Percentiles rank a stretch among this genome's conserved stretches.
These are phyloP conservation scores for Pseudonitzschia multistriata DNA, from an alignment of 108 stramenopile genomes.

Conservation along the genomic window DNA sequence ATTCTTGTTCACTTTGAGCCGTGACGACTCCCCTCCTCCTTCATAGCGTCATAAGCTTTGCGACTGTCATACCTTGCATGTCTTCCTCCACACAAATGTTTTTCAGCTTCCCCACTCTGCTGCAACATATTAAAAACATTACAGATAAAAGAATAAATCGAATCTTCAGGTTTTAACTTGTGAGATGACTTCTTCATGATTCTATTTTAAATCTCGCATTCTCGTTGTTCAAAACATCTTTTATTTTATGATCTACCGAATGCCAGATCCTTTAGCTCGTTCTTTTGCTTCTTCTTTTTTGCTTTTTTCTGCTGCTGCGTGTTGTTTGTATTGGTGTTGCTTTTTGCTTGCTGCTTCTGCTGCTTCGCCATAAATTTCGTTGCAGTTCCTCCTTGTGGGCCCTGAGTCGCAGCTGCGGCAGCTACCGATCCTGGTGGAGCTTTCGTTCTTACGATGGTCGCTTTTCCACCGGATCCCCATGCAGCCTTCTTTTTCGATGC, in stretches of 20 bases:
- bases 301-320: slow-evolving; percentile 5
- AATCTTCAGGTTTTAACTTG: too few relatives aligned
- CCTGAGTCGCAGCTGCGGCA: slow-evolving; percentile 28
- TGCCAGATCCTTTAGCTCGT: slow-evolving; percentile 46
- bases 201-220: too few relatives aligned
- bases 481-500: slow-evolving; percentile 40
- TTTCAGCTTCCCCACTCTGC: too few relatives aligned
- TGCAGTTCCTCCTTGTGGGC: slow-evolving; percentile 45
- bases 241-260: slow-evolving; percentile 45
- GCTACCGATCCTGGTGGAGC: slow-evolving; percentile 36
- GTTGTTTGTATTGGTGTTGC: slow-evolving; percentile 15
- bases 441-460: slow-evolving; percentile 34
- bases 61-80: too few relatives aligned
- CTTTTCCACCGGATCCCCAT: slow-evolving; percentile 30
- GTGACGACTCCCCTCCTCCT: too few relatives aligned
- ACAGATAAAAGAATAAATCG: not conserved
- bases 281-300: slow-evolving; percentile 52
- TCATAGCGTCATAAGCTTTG: too few relatives aligned
- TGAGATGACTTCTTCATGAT: too few relatives aligned
- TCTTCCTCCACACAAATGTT: too few relatives aligned
- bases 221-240: too few relatives aligned
- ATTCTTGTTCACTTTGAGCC: too few relatives aligned
- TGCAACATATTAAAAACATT: too few relatives aligned
- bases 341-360: slow-evolving; percentile 28
- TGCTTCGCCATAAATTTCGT: slow-evolving; percentile 56